These are phyloP conservation scores for Tilletia caries DNA, from an alignment of 1,284 basidiomycete species.

Conservation along the genomic window DNA sequence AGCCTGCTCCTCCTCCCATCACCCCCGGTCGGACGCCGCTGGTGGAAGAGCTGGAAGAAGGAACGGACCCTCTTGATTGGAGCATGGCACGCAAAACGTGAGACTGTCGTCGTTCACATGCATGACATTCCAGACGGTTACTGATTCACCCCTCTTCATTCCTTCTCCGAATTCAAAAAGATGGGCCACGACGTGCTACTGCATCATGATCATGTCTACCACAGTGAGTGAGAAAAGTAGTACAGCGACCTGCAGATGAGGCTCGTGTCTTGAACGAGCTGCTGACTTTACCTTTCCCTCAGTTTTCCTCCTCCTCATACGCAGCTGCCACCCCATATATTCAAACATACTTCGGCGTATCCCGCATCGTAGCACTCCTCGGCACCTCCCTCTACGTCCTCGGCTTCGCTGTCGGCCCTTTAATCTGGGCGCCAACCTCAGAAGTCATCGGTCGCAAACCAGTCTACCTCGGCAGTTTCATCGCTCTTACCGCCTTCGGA, in stretches of 20 bases:
- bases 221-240: neutral
- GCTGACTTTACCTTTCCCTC: neutral
- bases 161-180: neutral
- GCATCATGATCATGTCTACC: conserved; percentile 17
- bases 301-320: conserved; percentile 12
- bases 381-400: conserved; percentile 26
- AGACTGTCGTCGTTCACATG: neutral
- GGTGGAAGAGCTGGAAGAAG: neutral
- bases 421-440: conserved; percentile 31
- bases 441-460: conserved; percentile 19
- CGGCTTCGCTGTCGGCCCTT: conserved; percentile 31
- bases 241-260: neutral
- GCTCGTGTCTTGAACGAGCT: no score
- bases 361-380: conserved; percentile 6
- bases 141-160: neutral
- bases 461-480: conserved; percentile 12
- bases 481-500: conserved; percentile 17
- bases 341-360: conserved; percentile 5
- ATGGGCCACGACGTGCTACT: conserved; percentile 13
- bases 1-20: conserved; percentile 2
- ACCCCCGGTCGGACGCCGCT: conserved; percentile 8
- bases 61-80: conserved; percentile 7
- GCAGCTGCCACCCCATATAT: neutral
- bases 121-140: neutral
- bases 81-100: neutral